Conservation (phyloP, 768 basidiomycete species). For the Trametes elegans region DNA sequence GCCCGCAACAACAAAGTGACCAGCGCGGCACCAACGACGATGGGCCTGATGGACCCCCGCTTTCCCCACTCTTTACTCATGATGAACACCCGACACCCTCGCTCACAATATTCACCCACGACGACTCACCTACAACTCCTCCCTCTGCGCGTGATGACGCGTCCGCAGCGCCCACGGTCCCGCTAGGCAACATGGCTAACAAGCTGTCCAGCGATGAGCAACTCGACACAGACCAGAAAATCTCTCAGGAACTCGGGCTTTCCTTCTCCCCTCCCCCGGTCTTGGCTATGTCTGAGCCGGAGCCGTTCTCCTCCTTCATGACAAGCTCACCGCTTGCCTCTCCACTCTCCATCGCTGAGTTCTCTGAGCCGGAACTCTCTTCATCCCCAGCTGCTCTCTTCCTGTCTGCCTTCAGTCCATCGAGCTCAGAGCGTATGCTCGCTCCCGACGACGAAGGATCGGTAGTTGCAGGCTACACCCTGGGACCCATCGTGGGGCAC, state of each 20-base stretch:
- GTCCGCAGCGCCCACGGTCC: not conserved
- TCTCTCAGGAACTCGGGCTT: constrained; percentile 15
- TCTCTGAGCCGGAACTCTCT: constrained; percentile 16
- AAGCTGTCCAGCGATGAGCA: not conserved
- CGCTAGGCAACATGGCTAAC: not conserved
- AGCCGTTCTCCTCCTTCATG: not conserved
- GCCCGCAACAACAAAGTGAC: not conserved
- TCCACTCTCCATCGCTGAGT: not conserved
- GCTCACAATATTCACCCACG: not conserved
- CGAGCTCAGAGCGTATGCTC: constrained; percentile 18
- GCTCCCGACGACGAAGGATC: constrained; percentile 66
- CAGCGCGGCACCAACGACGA: not conserved
- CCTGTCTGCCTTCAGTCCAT: constrained; percentile 58
- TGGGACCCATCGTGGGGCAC: constrained; percentile 73
- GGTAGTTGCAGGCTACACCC: constrained; percentile 64
- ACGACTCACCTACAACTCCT: not conserved
- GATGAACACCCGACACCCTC: not conserved
- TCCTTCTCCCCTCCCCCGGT: constrained; percentile 3
- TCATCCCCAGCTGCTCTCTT: constrained; percentile 75
- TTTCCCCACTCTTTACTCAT: not conserved
- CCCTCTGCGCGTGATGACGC: too few relatives aligned
- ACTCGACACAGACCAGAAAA: constrained; percentile 16
- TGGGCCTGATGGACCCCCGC: not conserved
- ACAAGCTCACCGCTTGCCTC: constrained; percentile 5
- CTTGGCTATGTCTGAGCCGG: constrained; percentile 18